Evolutionary conservation across 257 asterid genomes (phyloP).

Genomic region (Solanum bulbocastanum): DNA sequence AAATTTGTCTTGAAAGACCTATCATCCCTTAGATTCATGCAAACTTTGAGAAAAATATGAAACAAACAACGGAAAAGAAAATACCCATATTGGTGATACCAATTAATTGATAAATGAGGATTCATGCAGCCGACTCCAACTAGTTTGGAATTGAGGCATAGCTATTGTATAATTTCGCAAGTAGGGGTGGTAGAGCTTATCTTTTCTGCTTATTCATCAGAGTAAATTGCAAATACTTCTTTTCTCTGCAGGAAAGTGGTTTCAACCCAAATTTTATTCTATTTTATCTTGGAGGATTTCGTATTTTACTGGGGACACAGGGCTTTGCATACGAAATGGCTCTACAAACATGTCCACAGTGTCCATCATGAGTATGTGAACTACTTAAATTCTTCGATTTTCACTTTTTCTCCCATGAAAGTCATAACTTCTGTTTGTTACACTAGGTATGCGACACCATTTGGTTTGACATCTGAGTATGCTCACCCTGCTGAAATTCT

Average conservation of each 20-base stretch:
- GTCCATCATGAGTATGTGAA: slow-evolving; percentile 94
- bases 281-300: slow-evolving; percentile 90
- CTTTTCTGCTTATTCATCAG: neutral
- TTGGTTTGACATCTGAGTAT: slow-evolving; percentile 97
- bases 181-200: neutral
- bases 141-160: neutral
- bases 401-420: neutral
- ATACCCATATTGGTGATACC: neutral
- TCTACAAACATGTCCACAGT: slow-evolving; percentile 95
- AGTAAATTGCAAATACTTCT: slow-evolving; percentile 5
- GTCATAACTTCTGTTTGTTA: neutral
- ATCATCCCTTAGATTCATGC: neutral
- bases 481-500: slow-evolving; percentile 97
- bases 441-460: slow-evolving; percentile 87
- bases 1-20: no score
- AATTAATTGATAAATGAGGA: neutral
- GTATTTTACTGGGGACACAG: slow-evolving; percentile 98
- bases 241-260: slow-evolving; percentile 74
- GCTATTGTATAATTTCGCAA: neutral
- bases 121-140: neutral
- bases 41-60: neutral
- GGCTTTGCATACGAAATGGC: slow-evolving; percentile 95
- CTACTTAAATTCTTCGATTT: neutral
- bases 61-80: neutral
- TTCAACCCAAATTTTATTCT: slow-evolving; percentile 72